phyloP scores from a whole-genome alignment of 257 asterid species.

The Solanum pimpinellifolium region DNA sequence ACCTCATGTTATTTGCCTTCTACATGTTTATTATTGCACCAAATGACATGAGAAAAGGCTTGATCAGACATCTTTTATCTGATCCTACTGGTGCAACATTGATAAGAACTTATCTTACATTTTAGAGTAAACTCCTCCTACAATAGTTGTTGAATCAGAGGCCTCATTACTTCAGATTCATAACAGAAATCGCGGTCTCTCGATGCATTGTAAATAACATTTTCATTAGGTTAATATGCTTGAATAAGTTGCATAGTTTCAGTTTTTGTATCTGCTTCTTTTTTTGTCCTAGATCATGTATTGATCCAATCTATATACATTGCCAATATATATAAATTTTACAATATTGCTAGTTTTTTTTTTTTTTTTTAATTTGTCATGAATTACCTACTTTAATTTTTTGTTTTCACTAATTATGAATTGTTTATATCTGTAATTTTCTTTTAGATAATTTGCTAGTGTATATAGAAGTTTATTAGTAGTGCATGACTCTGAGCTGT shows the following conservation, averaged over 20 bases:
- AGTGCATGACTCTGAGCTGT: background rate
- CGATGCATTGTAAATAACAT: background rate
- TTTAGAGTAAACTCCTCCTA: constrained; percentile 12
- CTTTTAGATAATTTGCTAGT: background rate
- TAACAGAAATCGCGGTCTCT: background rate
- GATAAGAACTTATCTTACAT: constrained; percentile 69
- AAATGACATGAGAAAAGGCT: constrained; percentile 78
- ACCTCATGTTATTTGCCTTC: constrained; percentile 73
- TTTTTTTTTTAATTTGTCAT: background rate
- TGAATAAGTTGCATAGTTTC: background rate
- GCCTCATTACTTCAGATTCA: background rate
- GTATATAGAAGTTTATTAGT: background rate
- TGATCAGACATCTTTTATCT: constrained; percentile 79
- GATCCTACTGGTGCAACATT: constrained; percentile 92
- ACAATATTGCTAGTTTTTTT: background rate
- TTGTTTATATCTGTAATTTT: background rate
- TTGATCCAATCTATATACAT: background rate
- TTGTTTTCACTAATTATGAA: background rate
- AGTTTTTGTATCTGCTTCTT: background rate
- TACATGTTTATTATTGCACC: constrained; percentile 95
- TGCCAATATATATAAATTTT: too few species aligned
- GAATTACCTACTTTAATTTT: background rate
- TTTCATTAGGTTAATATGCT: background rate
- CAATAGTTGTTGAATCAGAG: background rate
- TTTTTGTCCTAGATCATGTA: background rate